phyloP scores from a whole-genome alignment of 768 basidiomycete species.

The Mycena pura region DNA sequence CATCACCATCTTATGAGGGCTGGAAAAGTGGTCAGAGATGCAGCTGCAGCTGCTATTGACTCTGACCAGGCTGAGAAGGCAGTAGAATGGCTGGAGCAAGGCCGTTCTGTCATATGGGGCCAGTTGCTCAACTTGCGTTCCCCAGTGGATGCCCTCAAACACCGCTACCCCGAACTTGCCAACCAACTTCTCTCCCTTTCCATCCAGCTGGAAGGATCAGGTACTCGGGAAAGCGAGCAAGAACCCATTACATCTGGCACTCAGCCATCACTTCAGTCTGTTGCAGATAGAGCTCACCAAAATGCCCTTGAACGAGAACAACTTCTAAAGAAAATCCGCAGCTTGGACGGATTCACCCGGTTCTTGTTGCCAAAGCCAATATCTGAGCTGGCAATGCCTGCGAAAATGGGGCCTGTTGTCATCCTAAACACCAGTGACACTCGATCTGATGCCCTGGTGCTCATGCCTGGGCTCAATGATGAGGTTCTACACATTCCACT shows the following conservation, averaged over 20 bases:
- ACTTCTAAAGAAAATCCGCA: not conserved
- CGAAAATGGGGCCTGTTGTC: too few relatives aligned
- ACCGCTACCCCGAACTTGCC: not conserved
- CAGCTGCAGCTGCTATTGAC: constrained; percentile 1
- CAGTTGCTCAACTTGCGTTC: constrained; percentile 28
- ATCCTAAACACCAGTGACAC: too few relatives aligned
- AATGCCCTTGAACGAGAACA: not conserved
- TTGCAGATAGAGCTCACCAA: not conserved
- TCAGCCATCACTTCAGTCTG: not conserved
- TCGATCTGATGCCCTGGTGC: too few relatives aligned
- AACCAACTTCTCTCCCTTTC: not conserved
- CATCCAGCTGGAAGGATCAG: not conserved
- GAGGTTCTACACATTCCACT: too few relatives aligned
- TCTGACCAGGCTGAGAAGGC: constrained; percentile 15
- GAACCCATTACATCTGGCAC: not conserved
- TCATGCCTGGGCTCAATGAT: too few relatives aligned
- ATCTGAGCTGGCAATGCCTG: too few relatives aligned
- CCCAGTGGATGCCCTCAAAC: constrained; percentile 25
- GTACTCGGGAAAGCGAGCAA: not conserved
- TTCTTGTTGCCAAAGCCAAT: constrained; percentile 38
- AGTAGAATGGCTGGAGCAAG: constrained; percentile 35
- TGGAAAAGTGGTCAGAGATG: constrained; percentile 1
- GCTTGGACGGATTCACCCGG: constrained; percentile 33
- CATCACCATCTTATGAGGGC: constrained; percentile 12
- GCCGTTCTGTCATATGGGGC: constrained; percentile 32